Percentiles rank a stretch among this genome's conserved stretches.
Conservation (phyloP, 1,284 basidiomycete genomes). For the Tilletia indica region DNA sequence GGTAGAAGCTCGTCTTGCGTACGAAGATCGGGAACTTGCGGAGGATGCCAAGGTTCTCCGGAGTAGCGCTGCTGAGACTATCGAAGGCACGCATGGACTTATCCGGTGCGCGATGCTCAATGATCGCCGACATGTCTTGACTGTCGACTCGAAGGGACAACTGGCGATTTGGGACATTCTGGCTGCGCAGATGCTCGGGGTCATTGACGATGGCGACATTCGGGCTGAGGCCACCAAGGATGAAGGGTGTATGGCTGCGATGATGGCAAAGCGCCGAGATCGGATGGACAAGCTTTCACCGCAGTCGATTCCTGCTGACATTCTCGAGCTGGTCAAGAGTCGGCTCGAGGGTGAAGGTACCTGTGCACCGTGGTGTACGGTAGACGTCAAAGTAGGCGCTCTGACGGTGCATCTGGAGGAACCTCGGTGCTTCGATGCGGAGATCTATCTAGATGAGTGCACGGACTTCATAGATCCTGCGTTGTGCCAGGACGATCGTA, state of each 20-base stretch:
- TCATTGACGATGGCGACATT: background rate
- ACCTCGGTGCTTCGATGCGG: conserved; percentile 79
- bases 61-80: conserved; percentile 67
- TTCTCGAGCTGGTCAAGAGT: conserved; percentile 79
- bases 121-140: conserved; percentile 85
- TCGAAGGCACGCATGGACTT: conserved; percentile 77
- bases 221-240: background rate
- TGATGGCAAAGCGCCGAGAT: background rate
- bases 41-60: conserved; percentile 72
- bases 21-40: conserved; percentile 77
- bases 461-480: conserved; percentile 25
- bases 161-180: conserved; percentile 92
- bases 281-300: conserved; percentile 31
- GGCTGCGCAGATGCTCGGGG: conserved; percentile 45
- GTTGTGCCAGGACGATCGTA: conserved; percentile 68
- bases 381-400: conserved; percentile 85
- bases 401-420: conserved; percentile 85
- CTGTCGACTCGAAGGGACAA: conserved; percentile 78
- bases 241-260: background rate
- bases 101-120: conserved; percentile 80
- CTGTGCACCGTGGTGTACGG: conserved; percentile 77
- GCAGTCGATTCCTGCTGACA: conserved; percentile 61
- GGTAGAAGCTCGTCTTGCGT: conserved; percentile 54
- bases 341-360: conserved; percentile 89
- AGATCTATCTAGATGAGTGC: conserved; percentile 89